Percentiles rank a stretch among this genome's conserved stretches.
phyloP scores from a whole-genome alignment of 2,329 filamentous ascomycete species.

The Helotiales sp. region DNA sequence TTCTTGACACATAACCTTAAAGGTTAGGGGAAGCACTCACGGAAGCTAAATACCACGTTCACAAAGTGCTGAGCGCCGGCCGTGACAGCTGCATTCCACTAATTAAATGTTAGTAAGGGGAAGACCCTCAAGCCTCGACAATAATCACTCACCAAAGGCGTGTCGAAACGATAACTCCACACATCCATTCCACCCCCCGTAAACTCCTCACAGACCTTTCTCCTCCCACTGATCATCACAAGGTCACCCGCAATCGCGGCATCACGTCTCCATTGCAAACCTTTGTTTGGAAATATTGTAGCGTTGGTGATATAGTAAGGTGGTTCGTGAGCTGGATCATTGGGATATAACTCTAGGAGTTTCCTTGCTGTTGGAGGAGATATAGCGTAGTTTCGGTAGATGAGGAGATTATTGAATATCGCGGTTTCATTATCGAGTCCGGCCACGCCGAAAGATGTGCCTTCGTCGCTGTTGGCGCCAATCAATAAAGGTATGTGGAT shows the following conservation, averaged over 20 bases:
- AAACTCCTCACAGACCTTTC: constrained; percentile 46
- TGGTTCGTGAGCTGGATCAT: constrained; percentile 47
- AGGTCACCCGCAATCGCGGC: constrained; percentile 48
- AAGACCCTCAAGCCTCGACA: constrained; percentile 20
- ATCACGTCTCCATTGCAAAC: constrained; percentile 45
- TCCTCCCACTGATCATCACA: constrained; percentile 48
- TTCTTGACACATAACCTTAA: no score
- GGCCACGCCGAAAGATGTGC: constrained; percentile 43
- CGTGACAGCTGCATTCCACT: constrained; percentile 41
- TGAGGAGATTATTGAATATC: constrained; percentile 42
- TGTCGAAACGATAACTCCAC: constrained; percentile 52
- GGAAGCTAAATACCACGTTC: constrained; percentile 51
- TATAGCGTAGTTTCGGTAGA: constrained; percentile 48
- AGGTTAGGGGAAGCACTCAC: not conserved
- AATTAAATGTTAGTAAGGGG: not conserved
- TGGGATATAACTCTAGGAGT: constrained; percentile 48
- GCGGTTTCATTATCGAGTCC: constrained; percentile 43
- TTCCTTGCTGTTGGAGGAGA: constrained; percentile 44
- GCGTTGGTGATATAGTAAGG: constrained; percentile 42
- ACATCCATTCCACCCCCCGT: constrained; percentile 37
- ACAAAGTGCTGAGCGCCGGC: constrained; percentile 48
- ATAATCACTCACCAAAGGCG: constrained; percentile 23
- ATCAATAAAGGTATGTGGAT: constrained; percentile 46
- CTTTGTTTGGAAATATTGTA: constrained; percentile 35
- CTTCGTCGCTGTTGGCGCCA: constrained; percentile 52